Evolutionary conservation across 1,139 yeast species (phyloP), one percentile per base, ranked within the genome.

Genomic region (Kurtzmaniella natalensis): DNA sequence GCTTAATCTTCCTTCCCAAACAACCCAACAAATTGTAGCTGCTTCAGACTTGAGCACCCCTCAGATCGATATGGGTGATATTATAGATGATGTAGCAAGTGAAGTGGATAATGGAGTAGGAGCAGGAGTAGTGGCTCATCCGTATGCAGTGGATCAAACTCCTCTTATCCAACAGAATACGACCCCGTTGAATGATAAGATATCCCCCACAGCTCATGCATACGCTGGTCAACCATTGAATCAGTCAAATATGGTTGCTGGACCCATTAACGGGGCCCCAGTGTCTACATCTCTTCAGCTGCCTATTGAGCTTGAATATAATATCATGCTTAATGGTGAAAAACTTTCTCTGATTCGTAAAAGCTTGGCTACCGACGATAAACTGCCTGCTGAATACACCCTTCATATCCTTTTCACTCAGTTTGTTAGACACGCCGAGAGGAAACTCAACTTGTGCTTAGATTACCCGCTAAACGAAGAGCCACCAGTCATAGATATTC

Each of bases 321-420:
- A 23, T 9, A 14, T 23, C 5, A 23, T 23, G 26, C 14, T 57
- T 5, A 59, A 58, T 31, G 64, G 64, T 3, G 69, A 64, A 33
- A 70, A 62, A 34, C 55, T 59, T 34, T 47, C 57, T 14, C 44
- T 55, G 8, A 47, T 59, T 38, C 53, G 80, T 25, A 67, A 62
- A 43, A 69, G 64, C 19, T 53, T 77, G 45, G 83, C 82, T 6
- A 75, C 84, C 0, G 84, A 78, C 39, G 66, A 72, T 54, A 85
- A 86, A 50, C 78, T 87, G 20, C 94, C 96, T 0, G 85, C 96
- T 0, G 97, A 89, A 49, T 92, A 92, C 53, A 94, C 98, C 0
- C 65, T 92, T 39, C 97, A 94, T 57, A 88, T 94, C 21, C 71
- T 94, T 26, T 94, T 94, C 55, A 87, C 98, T 3, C 95, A 88